Evolutionary conservation across 306 rosid species (phyloP), one percentile per base, ranked within the genome.

Genomic region (Styphnolobium japonicum): DNA sequence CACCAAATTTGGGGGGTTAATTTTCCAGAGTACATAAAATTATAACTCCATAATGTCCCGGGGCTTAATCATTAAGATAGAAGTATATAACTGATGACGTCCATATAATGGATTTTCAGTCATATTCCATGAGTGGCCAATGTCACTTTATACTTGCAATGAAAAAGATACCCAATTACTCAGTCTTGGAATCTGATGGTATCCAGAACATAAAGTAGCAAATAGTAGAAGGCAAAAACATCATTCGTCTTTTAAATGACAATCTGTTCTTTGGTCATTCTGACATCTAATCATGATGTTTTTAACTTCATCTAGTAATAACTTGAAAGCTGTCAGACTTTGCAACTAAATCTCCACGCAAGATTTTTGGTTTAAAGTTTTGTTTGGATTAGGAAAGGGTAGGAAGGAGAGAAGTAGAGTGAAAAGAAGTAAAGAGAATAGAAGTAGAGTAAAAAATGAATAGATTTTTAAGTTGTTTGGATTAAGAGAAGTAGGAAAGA

Each of bases 151-250:
- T 62, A 22, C 29, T 46, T 46, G 33, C 61, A 56, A 64, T 39
- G 29, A 76, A 60, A 67, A 25, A 15, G 69, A 29, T 33, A 31
- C 23, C 58, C 23, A 71, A 51, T 80, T 63, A 43, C 3, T 42
- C 19, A 23, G 62, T 78, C 39, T 55, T 76, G 61, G 73, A 45
- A 76, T 19, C 65, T 80, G 69, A 76, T 63, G 63, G 23, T 79
- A 73, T 67, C 51, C 55, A 40, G 27, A 27, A 58, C 51, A 37
- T 57, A 14, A 62, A 74, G 33, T 78, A 23, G 25, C 34, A 64
- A 80, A 79, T 48, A 39, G 65, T 34, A 34, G n/a, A 19, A 52
- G 53, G n/a, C 21, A 42, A 34, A 46, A 25, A 10, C 48, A 25
- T 19, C 36, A 37, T 68, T 67, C 11, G 78, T 21, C 21, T 11